Conservation (phyloP, 306 rosid genomes). For the Psophocarpus tetragonolobus region DNA sequence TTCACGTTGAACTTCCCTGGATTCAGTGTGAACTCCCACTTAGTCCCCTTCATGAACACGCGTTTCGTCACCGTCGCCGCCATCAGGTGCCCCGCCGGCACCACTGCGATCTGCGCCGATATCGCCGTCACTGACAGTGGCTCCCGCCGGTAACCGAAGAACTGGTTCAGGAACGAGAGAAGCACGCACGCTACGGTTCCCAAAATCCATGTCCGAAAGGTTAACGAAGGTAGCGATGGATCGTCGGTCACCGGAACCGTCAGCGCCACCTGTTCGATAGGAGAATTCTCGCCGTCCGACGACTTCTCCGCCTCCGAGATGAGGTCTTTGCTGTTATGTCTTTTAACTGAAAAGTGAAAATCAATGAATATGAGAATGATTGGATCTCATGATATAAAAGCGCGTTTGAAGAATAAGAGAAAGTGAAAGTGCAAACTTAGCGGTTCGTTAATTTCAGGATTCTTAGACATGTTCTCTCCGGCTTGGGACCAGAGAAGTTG, state of each 20-base stretch:
- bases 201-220: conserved; percentile 81
- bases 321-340: background rate
- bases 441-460: conserved; percentile 45
- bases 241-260: conserved; percentile 74
- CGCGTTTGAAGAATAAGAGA: conserved; percentile 2
- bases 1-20: conserved; percentile 85
- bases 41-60: conserved; percentile 54
- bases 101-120: conserved; percentile 89
- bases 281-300: conserved; percentile 45
- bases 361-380: background rate
- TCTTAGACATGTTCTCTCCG: background rate
- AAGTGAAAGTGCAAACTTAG: conserved; percentile 42
- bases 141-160: conserved; percentile 77
- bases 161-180: conserved; percentile 82
- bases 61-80: conserved; percentile 59
- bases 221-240: conserved; percentile 57
- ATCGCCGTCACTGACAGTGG: conserved; percentile 76
- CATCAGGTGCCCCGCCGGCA: conserved; percentile 77
- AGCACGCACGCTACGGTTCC: conserved; percentile 67
- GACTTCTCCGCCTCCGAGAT: background rate
- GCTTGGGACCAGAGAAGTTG: background rate
- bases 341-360: conserved; percentile 37
- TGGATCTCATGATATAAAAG: background rate
- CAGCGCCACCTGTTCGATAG: conserved; percentile 71
- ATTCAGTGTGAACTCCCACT: conserved; percentile 70